Evolutionary conservation across 768 basidiomycete species (phyloP).

Genomic region (Suillus subluteus): DNA sequence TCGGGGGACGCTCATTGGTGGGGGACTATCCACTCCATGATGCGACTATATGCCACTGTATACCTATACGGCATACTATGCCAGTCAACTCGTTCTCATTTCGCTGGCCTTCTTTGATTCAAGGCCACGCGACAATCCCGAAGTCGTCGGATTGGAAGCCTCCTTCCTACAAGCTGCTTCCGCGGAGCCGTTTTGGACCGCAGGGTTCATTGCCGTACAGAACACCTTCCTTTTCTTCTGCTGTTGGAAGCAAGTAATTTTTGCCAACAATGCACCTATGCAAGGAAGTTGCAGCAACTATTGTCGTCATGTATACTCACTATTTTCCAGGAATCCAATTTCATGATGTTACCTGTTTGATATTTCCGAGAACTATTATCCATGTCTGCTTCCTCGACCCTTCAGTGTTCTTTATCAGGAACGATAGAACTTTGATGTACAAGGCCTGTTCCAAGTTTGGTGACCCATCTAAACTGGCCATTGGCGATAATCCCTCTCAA

Average conservation of each 20-base stretch:
- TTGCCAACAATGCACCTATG: conserved; percentile 12
- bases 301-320: background rate
- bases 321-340: background rate
- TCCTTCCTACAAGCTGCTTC: conserved; percentile 23
- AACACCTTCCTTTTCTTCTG: conserved; percentile 20
- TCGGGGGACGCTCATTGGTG: background rate
- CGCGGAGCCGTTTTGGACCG: conserved; percentile 28
- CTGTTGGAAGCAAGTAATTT: conserved; percentile 16
- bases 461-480: background rate
- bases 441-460: background rate
- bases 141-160: background rate
- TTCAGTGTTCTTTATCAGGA: background rate
- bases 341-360: background rate
- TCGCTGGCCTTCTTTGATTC: conserved; percentile 1
- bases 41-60: background rate
- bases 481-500: background rate
- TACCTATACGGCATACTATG: background rate
- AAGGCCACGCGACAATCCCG: conserved; percentile 8
- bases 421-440: background rate
- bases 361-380: background rate
- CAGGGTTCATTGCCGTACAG: conserved; percentile 25
- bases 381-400: background rate
- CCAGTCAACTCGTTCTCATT: background rate
- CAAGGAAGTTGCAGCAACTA: background rate
- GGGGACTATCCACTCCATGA: background rate